These are phyloP conservation scores for Dictyostelium purpureum DNA, from an alignment of 78 protist species.

Conservation along the genomic window DNA sequence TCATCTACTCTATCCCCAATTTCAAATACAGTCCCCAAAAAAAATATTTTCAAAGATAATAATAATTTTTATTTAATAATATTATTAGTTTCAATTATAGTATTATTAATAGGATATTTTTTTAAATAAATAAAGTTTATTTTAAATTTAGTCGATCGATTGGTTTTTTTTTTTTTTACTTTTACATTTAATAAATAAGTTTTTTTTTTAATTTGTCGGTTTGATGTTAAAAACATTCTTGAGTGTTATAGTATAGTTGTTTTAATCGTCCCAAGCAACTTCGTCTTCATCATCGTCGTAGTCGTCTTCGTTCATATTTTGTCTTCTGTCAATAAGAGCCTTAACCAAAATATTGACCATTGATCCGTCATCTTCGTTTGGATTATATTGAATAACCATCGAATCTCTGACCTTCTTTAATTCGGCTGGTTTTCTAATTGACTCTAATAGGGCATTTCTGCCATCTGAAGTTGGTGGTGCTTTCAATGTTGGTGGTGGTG, in stretches of 20 bases:
- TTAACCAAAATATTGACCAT: conserved; percentile 61
- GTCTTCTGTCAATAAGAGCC: conserved; percentile 62
- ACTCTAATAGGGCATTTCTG: conserved; percentile 13
- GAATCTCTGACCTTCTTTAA: conserved; percentile 28
- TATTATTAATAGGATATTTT: not conserved
- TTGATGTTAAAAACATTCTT: not conserved
- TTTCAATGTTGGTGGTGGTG: conserved; percentile 32
- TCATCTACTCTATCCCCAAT: not conserved
- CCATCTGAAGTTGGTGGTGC: not conserved
- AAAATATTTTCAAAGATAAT: too few relatives aligned
- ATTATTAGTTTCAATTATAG: not conserved
- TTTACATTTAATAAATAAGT: not conserved
- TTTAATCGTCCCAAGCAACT: conserved; percentile 44
- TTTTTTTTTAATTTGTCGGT: not conserved
- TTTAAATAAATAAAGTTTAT: not conserved
- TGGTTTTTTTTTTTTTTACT: not conserved
- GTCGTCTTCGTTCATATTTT: conserved; percentile 58
- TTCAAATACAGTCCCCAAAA: too few relatives aligned
- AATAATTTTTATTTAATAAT: not conserved
- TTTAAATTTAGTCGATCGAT: not conserved
- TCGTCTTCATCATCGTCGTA: conserved; percentile 55
- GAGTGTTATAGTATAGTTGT: not conserved
- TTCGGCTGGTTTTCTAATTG: conserved; percentile 35
- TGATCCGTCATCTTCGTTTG: conserved; percentile 8
- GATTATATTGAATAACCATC: conserved; percentile 29